Evolutionary conservation across 1,139 yeast genomes (phyloP).

Genomic region (Pichia sp.): DNA sequence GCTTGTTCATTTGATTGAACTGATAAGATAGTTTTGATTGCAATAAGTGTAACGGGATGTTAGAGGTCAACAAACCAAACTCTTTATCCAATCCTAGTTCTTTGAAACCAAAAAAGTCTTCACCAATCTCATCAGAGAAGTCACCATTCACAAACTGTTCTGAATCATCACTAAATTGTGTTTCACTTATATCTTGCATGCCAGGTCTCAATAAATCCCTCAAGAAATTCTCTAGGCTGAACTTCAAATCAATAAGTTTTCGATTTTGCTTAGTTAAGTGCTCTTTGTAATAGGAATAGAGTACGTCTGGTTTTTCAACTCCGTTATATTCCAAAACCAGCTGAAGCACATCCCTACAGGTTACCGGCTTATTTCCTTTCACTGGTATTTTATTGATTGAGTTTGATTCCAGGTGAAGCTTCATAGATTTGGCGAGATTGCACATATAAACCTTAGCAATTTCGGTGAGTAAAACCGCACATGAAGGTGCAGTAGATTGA

Average conservation of each 20-base stretch:
- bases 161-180: constrained; percentile 80
- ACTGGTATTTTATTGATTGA: constrained; percentile 43
- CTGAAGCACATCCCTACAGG: constrained; percentile 48
- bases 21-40: constrained; percentile 72
- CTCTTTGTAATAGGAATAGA: constrained; percentile 72
- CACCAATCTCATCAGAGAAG: constrained; percentile 87
- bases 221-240: constrained; percentile 66
- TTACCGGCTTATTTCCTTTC: constrained; percentile 35
- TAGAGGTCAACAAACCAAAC: constrained; percentile 76
- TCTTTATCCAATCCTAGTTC: constrained; percentile 93
- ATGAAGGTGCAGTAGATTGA: constrained; percentile 75
- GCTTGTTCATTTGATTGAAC: constrained; percentile 40
- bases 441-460: constrained; percentile 76
- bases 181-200: constrained; percentile 66
- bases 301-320: constrained; percentile 69
- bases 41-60: constrained; percentile 84
- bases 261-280: constrained; percentile 65
- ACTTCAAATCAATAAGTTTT: constrained; percentile 65
- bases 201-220: constrained; percentile 84
- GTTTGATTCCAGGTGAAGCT: constrained; percentile 63
- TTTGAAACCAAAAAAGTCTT: constrained; percentile 94
- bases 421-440: constrained; percentile 69
- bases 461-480: constrained; percentile 77
- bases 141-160: constrained; percentile 95
- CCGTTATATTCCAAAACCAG: constrained; percentile 81